Evolutionary conservation across 2,329 filamentous ascomycete genomes (phyloP), one percentile per base, ranked within the genome.

Genomic region (Colletotrichum sp.): DNA sequence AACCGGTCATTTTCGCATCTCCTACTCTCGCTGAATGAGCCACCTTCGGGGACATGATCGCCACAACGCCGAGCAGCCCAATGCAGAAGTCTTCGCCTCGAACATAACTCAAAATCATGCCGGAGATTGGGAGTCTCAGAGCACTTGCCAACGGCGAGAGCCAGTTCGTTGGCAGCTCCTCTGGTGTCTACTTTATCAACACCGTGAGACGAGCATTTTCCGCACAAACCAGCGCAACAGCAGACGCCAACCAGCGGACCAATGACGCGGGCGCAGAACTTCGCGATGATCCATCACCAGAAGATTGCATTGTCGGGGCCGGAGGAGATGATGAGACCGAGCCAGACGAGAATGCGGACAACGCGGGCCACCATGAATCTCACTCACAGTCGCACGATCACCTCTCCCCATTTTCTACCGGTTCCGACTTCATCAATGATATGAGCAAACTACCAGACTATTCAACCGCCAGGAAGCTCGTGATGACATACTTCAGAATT

Each of bases 181-280:
- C 86, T 55, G 89, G 89, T 5, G 87, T 90, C 60, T 90, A 87
- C 80, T 90, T 90, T 80, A 85, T 88, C 78, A 89, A 90, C 74
- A 90, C 89, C 1, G 89, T 90, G 71, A 87, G 87, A 57, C 85
- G 86, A 36, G 88, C 88, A n/a, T 90, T 90, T 79, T 85, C 86
- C 8, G 80, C 81, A 24, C 81, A 83, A 8, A 26, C 59, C 18
- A 57, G 34, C 8, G 4, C 18, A 74, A 76, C 6, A 72, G 52
- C 24, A 32, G 68, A 39, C 80, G 83, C 69, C 79, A 82, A 18
- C 2, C 52, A 59, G 28, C 28, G n/a, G 18, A 15, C 34, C 28
- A 18, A 16, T 21, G 21, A 5, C 4, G 21, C 6, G 10, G 15
- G n/a, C 6, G 32, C 30, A 7, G n/a, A 39, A 10, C n/a, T 44